Evolutionary conservation across 192 early-diverging fungal genomes (phyloP).

Genomic region (Geranomyces variabilis): DNA sequence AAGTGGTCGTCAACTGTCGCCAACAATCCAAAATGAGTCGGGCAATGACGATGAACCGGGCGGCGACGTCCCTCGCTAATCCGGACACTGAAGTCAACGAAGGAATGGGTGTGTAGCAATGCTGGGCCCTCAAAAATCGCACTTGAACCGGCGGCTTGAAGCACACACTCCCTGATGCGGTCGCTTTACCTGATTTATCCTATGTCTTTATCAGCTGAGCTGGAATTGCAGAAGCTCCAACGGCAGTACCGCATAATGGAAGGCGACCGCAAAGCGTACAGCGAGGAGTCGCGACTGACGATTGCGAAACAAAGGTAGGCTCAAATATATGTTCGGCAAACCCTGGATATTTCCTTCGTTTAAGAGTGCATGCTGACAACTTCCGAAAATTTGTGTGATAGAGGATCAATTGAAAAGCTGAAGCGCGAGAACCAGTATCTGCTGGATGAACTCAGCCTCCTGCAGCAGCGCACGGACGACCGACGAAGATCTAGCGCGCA

Average conservation of each 20-base stretch:
- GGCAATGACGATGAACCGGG: slow-evolving; percentile 35
- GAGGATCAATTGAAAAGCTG: slow-evolving; percentile 55
- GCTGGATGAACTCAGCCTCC: slow-evolving; percentile 50
- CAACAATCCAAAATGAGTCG: slow-evolving; percentile 30
- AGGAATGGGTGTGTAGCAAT: slow-evolving; percentile 44
- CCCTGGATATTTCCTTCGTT: too few species aligned
- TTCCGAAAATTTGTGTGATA: slow-evolving; percentile 23
- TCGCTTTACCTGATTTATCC: not conserved
- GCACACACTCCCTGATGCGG: too few species aligned
- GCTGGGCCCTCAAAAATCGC: not conserved
- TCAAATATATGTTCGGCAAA: too few species aligned
- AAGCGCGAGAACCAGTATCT: slow-evolving; percentile 55
- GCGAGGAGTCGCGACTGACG: slow-evolving; percentile 56
- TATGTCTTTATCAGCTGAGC: slow-evolving; percentile 45
- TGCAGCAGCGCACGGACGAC: slow-evolving; percentile 56
- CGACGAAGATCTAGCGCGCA: slow-evolving; percentile 46
- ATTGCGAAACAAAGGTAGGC: slow-evolving; percentile 60
- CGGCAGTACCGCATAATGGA: slow-evolving; percentile 65
- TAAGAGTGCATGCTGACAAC: too few species aligned
- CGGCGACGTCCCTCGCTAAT: slow-evolving; percentile 38
- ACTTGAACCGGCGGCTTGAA: not conserved
- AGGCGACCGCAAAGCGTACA: slow-evolving; percentile 62
- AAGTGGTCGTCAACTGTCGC: too few species aligned
- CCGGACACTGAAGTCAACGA: slow-evolving; percentile 57
- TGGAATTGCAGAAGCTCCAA: slow-evolving; percentile 59